phyloP scores from a whole-genome alignment of 371 early-diverging fungal genomes.

The Blakeslea trispora region DNA sequence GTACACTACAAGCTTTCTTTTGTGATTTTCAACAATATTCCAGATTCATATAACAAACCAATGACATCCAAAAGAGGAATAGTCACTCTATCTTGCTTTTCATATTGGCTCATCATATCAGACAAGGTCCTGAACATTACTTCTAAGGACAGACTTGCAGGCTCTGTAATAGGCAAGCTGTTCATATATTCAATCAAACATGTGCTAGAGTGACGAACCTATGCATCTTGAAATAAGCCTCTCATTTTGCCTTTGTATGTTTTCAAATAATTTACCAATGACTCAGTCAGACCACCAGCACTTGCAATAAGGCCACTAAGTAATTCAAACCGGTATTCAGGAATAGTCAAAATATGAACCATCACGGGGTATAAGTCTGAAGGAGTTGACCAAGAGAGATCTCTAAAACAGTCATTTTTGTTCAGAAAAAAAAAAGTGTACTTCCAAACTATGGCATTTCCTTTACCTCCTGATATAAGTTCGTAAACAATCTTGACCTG shows the following conservation, averaged over 20 bases:
- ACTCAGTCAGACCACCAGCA: conserved; percentile 82
- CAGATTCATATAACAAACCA: conserved; percentile 67
- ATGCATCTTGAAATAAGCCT: not conserved
- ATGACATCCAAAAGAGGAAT: conserved; percentile 67
- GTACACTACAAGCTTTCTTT: conserved; percentile 40
- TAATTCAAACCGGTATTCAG: conserved; percentile 61
- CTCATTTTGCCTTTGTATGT: too few relatives aligned
- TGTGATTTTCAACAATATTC: conserved; percentile 41
- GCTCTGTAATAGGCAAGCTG: conserved; percentile 29
- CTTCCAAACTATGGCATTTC: too few relatives aligned
- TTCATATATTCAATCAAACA: conserved; percentile 66
- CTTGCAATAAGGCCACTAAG: conserved; percentile 72
- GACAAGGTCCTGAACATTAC: conserved; percentile 41
- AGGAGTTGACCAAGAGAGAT: conserved; percentile 68
- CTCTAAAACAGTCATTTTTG: conserved; percentile 13
- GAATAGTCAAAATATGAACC: conserved; percentile 54
- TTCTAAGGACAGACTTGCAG: conserved; percentile 23
- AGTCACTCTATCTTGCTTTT: conserved; percentile 65
- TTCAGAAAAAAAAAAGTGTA: not conserved
- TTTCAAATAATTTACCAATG: conserved; percentile 54
- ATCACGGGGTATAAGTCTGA: conserved; percentile 68
- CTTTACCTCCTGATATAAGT: conserved; percentile 29
- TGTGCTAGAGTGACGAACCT: conserved; percentile 74
- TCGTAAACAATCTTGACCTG: conserved; percentile 28
- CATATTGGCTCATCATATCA: conserved; percentile 46